Base-by-base conservation (phyloP, 441 rosid genomes). In the Aleurites moluccanus region DNA sequence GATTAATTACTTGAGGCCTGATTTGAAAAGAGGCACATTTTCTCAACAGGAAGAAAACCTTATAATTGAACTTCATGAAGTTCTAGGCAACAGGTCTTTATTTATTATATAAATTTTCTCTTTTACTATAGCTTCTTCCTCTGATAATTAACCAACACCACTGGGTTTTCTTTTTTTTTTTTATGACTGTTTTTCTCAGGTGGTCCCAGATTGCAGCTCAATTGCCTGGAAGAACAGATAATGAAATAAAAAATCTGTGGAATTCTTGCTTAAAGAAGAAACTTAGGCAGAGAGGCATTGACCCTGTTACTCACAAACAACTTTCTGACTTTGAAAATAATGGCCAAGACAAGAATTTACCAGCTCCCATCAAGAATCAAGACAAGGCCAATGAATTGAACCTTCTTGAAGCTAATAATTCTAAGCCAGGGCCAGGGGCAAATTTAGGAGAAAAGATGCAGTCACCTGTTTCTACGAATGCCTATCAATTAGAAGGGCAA, bases 151-250 rank as follows among this genome's bases (percentile, higher is more conserved):
- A 56, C 10, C 1, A 56, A 56, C 10, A 21, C 10, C 2, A 56
- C 10, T n/a, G 25, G 25, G 25, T 70, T 3, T 30, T 38, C 8
- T 10, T 6, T n/a, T 38, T 10, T 10, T 6, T n/a, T 35, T 60
- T 63, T 67, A 49, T 35, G 56, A 15, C 27, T 64, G 18, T 83
- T 3, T 55, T 84, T 6, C 68, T 60, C 87, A 95, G 99, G 83
- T 95, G 99, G 99, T 95, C 99, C 74, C 98, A 92, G 77, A 95
- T 95, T 70, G 99, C 99, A 15, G 89, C 96, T 18, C 86, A 90
- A 55, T 80, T 94, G 75, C 98, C 99, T 0, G 99, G 98, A 75
- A 87, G 99, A 81, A 92, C 98, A 40, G 99, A 94, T 83, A 92
- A 94, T 75, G 99, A 94, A 82, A 92, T 94, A 66, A 94, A 94